A percentile compares a stretch with the other conserved stretches of the same genome.
Conservation (phyloP, 768 basidiomycete genomes). For the Dioszegia crocea region DNA sequence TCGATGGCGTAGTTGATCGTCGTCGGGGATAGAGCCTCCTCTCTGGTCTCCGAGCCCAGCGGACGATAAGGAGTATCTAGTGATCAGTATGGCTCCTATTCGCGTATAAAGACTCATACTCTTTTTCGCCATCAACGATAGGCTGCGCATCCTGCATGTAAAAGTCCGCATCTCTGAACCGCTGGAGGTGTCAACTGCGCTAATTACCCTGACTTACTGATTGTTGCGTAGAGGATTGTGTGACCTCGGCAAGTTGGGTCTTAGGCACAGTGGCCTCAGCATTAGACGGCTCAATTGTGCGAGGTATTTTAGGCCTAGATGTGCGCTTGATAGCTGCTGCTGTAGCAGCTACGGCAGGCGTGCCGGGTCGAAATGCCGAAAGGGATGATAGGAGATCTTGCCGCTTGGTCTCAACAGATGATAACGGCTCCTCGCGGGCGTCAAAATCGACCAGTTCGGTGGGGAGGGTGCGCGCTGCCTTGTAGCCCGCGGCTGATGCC, state of each 20-base stretch:
- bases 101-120: not conserved
- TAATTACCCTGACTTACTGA: not conserved
- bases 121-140: constrained; percentile 2
- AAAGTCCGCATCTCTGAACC: constrained; percentile 2
- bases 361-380: not conserved
- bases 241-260: not conserved
- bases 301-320: too few species aligned
- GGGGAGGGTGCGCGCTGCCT: not conserved
- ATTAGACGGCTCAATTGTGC: not conserved
- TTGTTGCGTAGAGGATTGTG: not conserved
- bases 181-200: not conserved
- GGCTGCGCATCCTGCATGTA: constrained; percentile 10
- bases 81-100: not conserved
- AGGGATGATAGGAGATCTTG: constrained; percentile 4
- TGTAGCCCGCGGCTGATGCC: constrained; percentile 52
- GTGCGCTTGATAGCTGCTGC: not conserved
- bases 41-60: not conserved
- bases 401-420: not conserved
- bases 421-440: not conserved
- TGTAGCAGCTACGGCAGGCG: not conserved
- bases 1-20: constrained; percentile 14
- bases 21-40: not conserved
- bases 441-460: not conserved
- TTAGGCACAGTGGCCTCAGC: not conserved
- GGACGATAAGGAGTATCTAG: constrained; percentile 1